Evolutionary conservation across 805 yeast genomes (phyloP), one percentile per base, ranked within the genome.

Genomic region (Kregervanrija delftensis): DNA sequence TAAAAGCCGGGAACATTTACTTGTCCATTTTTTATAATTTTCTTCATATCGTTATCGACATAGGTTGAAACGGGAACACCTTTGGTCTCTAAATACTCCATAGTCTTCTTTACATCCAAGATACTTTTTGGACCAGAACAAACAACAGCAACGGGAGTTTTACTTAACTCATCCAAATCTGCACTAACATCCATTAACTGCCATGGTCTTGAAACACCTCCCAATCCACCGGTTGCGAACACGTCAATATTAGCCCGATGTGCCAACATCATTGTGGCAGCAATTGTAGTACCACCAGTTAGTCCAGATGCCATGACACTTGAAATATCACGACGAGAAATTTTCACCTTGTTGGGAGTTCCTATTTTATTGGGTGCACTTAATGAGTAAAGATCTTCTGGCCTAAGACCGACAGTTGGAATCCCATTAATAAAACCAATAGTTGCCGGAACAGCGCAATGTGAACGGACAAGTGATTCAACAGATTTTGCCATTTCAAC

Each of bases 111-210:
- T 44, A 89, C 82, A 56, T 88, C 96, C 45, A 88, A 66, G 42
- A 88, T 87, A 34, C 89, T 79, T 59, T 88, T 88, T 2, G 96
- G 96, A 0, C 96, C 96, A 8, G 95, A 81, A 59, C 96, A 88
- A 9, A 88, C 90, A n/a, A 88, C 96, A 0, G 88, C 80, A 1
- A 88, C 88, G 0, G 90, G 86, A 0, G 96, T 89, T 45, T 80
- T 71, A 1, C 89, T 83, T 43, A 89, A 68, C 58, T 88, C 96
- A 41, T 87, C 90, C 49, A 88, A 72, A 62, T 88, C 96, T 2
- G 96, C 95, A 54, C 90, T 81, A 17, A 88, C 70, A 61, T 88
- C 96, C 80, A 86, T 74, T 30, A 64, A 51, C 44, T 84, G 83
- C 15, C 85, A 91, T 8, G 84, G 85, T 45, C 86, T 73, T 55